Base-by-base conservation (phyloP, 202 grass and related monocot genomes). In the Thinopyrum obtusiflorum region DNA sequence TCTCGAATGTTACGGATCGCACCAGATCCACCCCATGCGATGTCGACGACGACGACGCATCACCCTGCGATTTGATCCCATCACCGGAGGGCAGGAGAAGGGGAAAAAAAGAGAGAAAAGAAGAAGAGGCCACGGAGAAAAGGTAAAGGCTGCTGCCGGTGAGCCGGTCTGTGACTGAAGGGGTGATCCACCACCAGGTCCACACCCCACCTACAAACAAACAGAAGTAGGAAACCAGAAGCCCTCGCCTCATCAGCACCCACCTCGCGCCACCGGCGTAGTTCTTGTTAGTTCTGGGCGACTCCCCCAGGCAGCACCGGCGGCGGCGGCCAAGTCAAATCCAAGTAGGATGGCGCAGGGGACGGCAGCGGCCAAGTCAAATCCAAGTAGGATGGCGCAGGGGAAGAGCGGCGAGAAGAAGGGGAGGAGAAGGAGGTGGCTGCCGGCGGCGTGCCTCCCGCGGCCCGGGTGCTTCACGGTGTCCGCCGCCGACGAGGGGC, bases 401-500 rank as follows among this genome's bases (percentile, higher is more conserved):
- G 80, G 44, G 13, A 44, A 70, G 65, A 68, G 35, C 32, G 70
- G 29, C 23, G 42, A 29, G 71, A 49, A 49, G 71, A 74, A 42
- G 7, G 3, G 21, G 40, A 53, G 39, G 39, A 44, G 49, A 51
- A 60, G 40, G 70, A 11, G 80, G 79, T 6, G 36, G 82, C 32
- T 33, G 71, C 11, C 15, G 73, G 69, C 85, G 39, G 68, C 68
- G 26, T 94, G 86, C 84, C 79, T 94, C 47, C 91, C 86, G 61
- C 75, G 86, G 61, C 82, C 79, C 1, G 86, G 86, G 57, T 98
- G 91, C 88, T 93, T 98, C 68, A 88, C 57, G 68, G 81, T 89
- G 65, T 80, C 84, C 32, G 82, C 68, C 5, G 42, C 64, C 4
- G 81, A 59, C 12, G 87, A 93, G 83, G 80, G 60, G 23, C 25